Evolutionary conservation across 306 rosid genomes (phyloP).

Genomic region (Pueraria montana): DNA sequence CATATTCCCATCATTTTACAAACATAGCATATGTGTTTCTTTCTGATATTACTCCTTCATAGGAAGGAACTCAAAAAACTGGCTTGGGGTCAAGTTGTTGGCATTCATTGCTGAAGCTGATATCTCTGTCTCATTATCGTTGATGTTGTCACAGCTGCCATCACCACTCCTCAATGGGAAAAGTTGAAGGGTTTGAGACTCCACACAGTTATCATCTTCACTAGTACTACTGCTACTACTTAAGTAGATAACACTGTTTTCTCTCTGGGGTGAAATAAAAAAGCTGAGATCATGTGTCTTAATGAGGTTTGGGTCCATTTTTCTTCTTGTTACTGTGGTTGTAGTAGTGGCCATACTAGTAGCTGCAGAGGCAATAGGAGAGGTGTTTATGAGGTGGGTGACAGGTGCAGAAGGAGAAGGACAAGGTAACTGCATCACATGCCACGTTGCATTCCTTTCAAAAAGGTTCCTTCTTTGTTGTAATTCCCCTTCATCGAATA

Average conservation of each 20-base stretch:
- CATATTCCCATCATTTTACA: slow-evolving; percentile 42
- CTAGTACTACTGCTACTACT: slow-evolving; percentile 20
- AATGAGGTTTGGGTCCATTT: slow-evolving; percentile 62
- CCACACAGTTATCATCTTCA: slow-evolving; percentile 36
- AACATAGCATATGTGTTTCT: slow-evolving; percentile 21
- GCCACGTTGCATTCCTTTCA: slow-evolving; percentile 92
- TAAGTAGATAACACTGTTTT: slow-evolving; percentile 43
- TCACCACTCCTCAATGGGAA: slow-evolving; percentile 73
- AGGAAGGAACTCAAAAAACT: slow-evolving; percentile 58
- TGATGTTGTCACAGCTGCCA: slow-evolving; percentile 37
- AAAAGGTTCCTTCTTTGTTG: slow-evolving; percentile 68
- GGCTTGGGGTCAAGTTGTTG: slow-evolving; percentile 50
- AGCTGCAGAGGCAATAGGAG: slow-evolving; percentile 27
- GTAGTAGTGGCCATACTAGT: slow-evolving; percentile 14
- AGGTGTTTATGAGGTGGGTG: slow-evolving; percentile 50
- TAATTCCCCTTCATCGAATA: slow-evolving; percentile 70
- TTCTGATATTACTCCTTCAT: slow-evolving; percentile 48
- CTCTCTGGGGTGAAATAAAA: slow-evolving; percentile 56
- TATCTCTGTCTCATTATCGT: slow-evolving; percentile 58
- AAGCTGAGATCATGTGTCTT: slow-evolving; percentile 65
- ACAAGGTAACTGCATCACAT: slow-evolving; percentile 73
- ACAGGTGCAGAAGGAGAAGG: slow-evolving; percentile 39
- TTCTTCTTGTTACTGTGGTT: slow-evolving; percentile 34
- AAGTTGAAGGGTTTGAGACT: slow-evolving; percentile 84
- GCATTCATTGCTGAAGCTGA: slow-evolving; percentile 61